Evolutionary conservation across 352 stramenopile species (phyloP).

Genomic region (Halophytophthora batemanensis): DNA sequence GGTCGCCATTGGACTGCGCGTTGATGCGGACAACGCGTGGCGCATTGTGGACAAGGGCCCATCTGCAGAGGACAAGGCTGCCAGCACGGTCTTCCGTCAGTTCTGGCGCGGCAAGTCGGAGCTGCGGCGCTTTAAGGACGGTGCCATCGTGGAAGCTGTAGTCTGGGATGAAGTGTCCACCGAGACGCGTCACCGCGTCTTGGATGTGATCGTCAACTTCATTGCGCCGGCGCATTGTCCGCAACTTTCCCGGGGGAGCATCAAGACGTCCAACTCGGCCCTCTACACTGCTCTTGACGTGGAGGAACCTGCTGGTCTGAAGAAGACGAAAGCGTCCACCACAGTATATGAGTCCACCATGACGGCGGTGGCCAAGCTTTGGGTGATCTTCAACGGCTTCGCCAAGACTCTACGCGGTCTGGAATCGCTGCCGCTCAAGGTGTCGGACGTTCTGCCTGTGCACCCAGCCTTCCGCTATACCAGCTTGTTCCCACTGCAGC

Average conservation of each 20-base stretch:
- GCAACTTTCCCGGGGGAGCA: constrained; percentile 40
- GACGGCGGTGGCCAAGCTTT: constrained; percentile 71
- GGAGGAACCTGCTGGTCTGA: constrained; percentile 40
- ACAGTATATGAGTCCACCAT: constrained; percentile 73
- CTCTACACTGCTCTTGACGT: constrained; percentile 69
- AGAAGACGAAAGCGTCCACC: constrained; percentile 27
- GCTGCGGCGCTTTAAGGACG: constrained; percentile 89
- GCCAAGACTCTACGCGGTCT: constrained; percentile 71
- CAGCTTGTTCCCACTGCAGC: constrained; percentile 75
- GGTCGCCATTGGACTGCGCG: constrained; percentile 75
- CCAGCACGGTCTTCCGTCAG: constrained; percentile 66
- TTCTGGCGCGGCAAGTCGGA: constrained; percentile 90
- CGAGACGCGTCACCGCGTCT: constrained; percentile 66
- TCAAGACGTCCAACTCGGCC: constrained; percentile 75
- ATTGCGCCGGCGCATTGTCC: constrained; percentile 68
- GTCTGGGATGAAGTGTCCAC: constrained; percentile 82
- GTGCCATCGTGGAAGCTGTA: constrained; percentile 85
- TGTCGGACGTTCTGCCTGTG: constrained; percentile 77
- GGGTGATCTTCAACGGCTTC: constrained; percentile 81
- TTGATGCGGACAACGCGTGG: constrained; percentile 72
- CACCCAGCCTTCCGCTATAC: constrained; percentile 86
- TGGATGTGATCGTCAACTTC: constrained; percentile 76
- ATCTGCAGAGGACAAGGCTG: constrained; percentile 72
- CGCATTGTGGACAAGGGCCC: constrained; percentile 90
- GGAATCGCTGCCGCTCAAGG: constrained; percentile 81